Percentiles rank a stretch among this genome's conserved stretches.
phyloP scores from a whole-genome alignment of 2,329 filamentous ascomycete species.

The Epichloe bromicola region DNA sequence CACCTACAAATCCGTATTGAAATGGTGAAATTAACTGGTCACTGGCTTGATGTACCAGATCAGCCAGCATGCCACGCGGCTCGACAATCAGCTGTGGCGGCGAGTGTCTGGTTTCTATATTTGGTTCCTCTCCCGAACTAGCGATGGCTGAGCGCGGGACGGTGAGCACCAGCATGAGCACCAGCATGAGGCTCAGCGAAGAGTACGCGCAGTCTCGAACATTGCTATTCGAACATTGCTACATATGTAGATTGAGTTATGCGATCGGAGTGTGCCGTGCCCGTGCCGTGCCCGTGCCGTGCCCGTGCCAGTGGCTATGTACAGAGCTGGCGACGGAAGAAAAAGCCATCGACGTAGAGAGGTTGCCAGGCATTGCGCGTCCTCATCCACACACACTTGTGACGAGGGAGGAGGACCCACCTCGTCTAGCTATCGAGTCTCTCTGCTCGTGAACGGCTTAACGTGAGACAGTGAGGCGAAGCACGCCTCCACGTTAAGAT shows the following conservation, averaged over 20 bases:
- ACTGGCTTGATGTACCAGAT: background rate
- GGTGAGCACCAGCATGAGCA: background rate
- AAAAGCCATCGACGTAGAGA: too few relatives aligned
- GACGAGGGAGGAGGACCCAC: background rate
- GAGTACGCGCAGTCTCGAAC: too few relatives aligned
- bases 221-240: too few relatives aligned
- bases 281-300: too few relatives aligned
- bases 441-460: background rate
- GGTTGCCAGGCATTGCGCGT: background rate
- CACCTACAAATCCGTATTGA: too few relatives aligned
- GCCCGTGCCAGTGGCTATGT: too few relatives aligned
- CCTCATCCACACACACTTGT: background rate
- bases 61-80: background rate
- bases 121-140: constrained; percentile 3
- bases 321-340: too few relatives aligned
- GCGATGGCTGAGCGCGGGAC: constrained; percentile 3
- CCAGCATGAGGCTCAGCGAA: background rate
- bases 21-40: background rate
- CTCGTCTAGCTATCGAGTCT: too few relatives aligned
- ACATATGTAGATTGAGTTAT: too few relatives aligned
- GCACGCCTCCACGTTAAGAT: background rate
- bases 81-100: background rate
- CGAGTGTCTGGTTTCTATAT: background rate
- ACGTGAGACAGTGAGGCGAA: background rate
- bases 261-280: too few relatives aligned